Conservation (phyloP, 257 asterid genomes). For the Coffea eugenioides region DNA sequence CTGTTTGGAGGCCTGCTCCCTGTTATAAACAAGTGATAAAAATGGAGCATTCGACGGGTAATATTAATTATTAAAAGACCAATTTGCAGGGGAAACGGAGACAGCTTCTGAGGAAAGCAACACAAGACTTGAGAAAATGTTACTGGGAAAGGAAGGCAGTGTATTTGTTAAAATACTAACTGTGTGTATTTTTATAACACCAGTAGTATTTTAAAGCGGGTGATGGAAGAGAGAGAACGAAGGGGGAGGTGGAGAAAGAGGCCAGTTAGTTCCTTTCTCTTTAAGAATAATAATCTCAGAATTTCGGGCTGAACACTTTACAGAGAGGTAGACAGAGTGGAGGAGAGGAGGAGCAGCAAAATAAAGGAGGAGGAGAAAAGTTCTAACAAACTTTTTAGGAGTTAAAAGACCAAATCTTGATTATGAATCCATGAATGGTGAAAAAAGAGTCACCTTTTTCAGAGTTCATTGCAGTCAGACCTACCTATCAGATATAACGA, state of each 20-base stretch:
- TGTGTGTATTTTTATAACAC: background rate
- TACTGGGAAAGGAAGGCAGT: background rate
- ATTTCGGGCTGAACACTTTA: conserved; percentile 38
- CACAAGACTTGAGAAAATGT: conserved; percentile 25
- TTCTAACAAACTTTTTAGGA: background rate
- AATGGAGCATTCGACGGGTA: conserved; percentile 26
- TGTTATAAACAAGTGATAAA: conserved; percentile 26
- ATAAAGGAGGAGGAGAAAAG: conserved; percentile 17
- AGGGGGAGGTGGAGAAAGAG: conserved; percentile 11
- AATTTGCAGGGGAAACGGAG: conserved; percentile 59
- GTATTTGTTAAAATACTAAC: too few species aligned
- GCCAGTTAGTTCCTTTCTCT: conserved; percentile 25
- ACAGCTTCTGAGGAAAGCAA: conserved; percentile 38
- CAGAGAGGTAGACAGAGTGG: conserved; percentile 58
- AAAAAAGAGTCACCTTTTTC: background rate
- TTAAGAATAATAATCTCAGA: conserved; percentile 29
- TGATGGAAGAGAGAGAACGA: conserved; percentile 1
- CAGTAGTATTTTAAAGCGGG: background rate
- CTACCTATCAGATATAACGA: background rate
- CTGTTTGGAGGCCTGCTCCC: conserved; percentile 16
- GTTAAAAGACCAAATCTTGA: conserved; percentile 36
- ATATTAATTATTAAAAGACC: conserved; percentile 23
- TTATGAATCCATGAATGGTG: conserved; percentile 1
- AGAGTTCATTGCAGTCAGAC: conserved; percentile 11
- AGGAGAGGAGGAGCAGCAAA: conserved; percentile 25